phyloP scores from a whole-genome alignment of 257 asterid genomes.

The Solanum lignicaule region DNA sequence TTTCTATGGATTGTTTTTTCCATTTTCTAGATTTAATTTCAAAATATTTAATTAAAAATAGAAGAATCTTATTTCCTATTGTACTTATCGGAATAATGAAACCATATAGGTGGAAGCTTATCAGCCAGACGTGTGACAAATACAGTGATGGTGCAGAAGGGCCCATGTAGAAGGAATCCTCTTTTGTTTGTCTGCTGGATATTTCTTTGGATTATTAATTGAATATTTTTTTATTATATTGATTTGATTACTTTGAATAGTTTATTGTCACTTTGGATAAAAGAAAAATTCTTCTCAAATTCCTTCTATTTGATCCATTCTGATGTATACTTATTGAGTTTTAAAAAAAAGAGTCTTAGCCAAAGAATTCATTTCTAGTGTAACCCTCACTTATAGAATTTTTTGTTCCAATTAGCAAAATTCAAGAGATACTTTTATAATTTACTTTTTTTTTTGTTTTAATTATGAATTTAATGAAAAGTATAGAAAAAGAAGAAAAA shows the following conservation, averaged over 20 bases:
- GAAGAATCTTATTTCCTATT: accelerated
- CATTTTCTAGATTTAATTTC: accelerated
- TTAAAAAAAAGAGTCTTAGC: background rate
- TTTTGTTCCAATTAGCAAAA: background rate
- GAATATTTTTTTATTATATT: background rate
- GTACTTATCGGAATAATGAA: background rate
- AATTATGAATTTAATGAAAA: background rate
- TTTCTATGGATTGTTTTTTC: accelerated
- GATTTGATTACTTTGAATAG: background rate
- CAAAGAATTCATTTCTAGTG: background rate
- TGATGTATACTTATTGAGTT: background rate
- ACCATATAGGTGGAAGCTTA: constrained; percentile 1
- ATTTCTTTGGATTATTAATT: background rate
- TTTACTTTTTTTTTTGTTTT: background rate
- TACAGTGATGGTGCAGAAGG: background rate
- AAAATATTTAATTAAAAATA: background rate
- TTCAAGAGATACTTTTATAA: background rate
- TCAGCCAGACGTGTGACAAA: constrained; percentile 12
- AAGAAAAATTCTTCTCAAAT: background rate
- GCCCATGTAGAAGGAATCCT: background rate
- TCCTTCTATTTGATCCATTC: background rate
- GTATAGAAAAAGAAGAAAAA: background rate
- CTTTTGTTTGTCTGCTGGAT: constrained; percentile 7
- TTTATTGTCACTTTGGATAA: background rate
- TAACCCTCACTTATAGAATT: background rate